Conservation (phyloP, 2,329 filamentous ascomycete genomes). For the Fonsecaea monophora region DNA sequence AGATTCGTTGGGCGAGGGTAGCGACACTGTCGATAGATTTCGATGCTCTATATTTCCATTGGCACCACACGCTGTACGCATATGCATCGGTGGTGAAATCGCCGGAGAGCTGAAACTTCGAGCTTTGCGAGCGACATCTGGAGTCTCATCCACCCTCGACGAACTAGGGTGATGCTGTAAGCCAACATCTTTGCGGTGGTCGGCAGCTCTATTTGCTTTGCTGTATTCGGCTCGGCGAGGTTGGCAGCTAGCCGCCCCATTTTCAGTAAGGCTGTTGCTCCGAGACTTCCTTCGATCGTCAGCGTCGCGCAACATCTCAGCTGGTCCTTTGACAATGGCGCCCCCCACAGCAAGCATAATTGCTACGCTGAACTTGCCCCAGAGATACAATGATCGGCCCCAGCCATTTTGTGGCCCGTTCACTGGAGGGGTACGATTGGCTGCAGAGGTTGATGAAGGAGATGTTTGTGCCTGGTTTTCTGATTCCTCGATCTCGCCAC, state of each 20-base stretch:
- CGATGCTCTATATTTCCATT: neutral
- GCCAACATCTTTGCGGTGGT: neutral
- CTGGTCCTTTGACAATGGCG: slow-evolving; percentile 56
- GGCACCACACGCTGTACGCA: neutral
- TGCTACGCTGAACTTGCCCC: slow-evolving; percentile 57
- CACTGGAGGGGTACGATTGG: neutral
- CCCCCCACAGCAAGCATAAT: slow-evolving; percentile 57
- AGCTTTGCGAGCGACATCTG: slow-evolving; percentile 20
- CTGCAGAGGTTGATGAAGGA: neutral
- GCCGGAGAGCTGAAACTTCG: slow-evolving; percentile 34
- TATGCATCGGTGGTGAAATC: slow-evolving; percentile 12
- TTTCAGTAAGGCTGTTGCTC: slow-evolving; percentile 14
- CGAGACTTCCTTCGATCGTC: slow-evolving; percentile 32
- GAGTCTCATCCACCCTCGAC: neutral
- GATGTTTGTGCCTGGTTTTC: neutral
- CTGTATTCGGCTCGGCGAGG: neutral
- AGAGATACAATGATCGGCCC: slow-evolving; percentile 48
- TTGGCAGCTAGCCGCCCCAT: neutral
- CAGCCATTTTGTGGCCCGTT: slow-evolving; percentile 27
- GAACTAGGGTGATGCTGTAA: neutral
- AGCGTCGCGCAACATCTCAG: slow-evolving; percentile 45
- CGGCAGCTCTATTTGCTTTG: neutral
- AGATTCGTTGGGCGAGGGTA: neutral
- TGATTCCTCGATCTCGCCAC: slow-evolving; percentile 4
- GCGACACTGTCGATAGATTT: neutral